Evolutionary conservation across 768 basidiomycete genomes (phyloP).

Genomic region (Rubroboletus satanas): DNA sequence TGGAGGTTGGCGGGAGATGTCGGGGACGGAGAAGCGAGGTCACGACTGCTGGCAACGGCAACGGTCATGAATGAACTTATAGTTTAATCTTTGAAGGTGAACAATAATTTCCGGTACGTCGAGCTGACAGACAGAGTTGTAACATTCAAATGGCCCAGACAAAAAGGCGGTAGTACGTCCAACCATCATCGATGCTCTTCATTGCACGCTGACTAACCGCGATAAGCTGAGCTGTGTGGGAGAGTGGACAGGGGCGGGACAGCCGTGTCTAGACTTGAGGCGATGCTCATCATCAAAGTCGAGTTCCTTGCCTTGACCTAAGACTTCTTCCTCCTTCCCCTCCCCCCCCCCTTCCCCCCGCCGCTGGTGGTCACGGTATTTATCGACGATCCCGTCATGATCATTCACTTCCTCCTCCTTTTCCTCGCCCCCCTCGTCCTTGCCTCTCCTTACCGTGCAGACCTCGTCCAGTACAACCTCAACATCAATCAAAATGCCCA

Average conservation of each 20-base stretch:
- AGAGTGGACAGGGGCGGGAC: neutral
- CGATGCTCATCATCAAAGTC: neutral
- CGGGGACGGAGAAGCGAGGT: neutral
- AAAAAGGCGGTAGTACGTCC: no score
- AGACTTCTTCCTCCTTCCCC: neutral
- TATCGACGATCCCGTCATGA: neutral
- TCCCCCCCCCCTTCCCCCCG: neutral
- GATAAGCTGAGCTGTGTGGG: neutral
- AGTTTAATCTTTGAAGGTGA: no score
- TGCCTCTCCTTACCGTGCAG: slow-evolving; percentile 65
- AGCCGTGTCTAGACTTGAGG: neutral
- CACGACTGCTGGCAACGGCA: no score
- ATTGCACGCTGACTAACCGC: no score
- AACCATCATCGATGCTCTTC: no score
- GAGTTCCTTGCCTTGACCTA: neutral
- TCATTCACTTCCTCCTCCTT: slow-evolving; percentile 36
- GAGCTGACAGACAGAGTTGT: no score
- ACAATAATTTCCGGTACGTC: no score
- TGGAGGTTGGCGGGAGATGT: neutral
- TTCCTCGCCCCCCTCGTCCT: slow-evolving; percentile 36
- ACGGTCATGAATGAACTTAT: no score
- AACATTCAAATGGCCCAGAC: no score
- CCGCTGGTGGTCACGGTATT: neutral
- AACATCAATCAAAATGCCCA: slow-evolving; percentile 73
- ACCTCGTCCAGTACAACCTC: slow-evolving; percentile 71